Conservation (phyloP, 352 stramenopile species). For the Phytophthora palmivora region DNA sequence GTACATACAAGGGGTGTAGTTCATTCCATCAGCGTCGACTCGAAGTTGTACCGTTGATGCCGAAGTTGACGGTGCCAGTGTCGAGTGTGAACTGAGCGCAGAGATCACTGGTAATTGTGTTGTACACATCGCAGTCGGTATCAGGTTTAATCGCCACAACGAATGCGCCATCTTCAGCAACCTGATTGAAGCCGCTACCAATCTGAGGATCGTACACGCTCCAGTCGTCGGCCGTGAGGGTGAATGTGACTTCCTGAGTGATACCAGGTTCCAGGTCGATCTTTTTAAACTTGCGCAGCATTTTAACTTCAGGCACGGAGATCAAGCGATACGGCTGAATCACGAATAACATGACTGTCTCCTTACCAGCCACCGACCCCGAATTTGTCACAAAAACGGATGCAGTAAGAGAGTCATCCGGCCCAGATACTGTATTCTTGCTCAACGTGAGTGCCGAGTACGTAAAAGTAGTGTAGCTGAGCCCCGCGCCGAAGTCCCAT, state of each 20-base stretch:
- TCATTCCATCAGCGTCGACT: no score
- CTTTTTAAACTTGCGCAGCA: slow-evolving; percentile 83
- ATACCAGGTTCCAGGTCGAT: slow-evolving; percentile 56
- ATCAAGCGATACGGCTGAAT: slow-evolving; percentile 64
- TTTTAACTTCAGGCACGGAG: slow-evolving; percentile 78
- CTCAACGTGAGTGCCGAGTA: slow-evolving; percentile 53
- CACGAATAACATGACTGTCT: slow-evolving; percentile 83
- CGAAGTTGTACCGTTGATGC: no score
- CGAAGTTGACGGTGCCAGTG: no score
- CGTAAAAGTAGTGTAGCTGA: slow-evolving; percentile 75
- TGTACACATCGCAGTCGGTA: slow-evolving; percentile 78
- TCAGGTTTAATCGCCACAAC: slow-evolving; percentile 65
- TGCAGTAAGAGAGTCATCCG: slow-evolving; percentile 31
- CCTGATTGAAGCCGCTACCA: slow-evolving; percentile 52
- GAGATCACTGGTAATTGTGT: no score
- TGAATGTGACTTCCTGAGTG: slow-evolving; percentile 47
- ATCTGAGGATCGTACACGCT: slow-evolving; percentile 67
- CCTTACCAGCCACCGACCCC: slow-evolving; percentile 59
- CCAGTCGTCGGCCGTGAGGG: slow-evolving; percentile 57
- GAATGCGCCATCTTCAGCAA: slow-evolving; percentile 73
- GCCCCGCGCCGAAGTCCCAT: slow-evolving; percentile 68
- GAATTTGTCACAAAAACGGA: slow-evolving; percentile 73
- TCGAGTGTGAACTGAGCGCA: no score
- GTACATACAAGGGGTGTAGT: no score
- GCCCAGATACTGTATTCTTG: no score